Conservation (phyloP, 345 rosid genomes). For the Abelmoschus esculentus region DNA sequence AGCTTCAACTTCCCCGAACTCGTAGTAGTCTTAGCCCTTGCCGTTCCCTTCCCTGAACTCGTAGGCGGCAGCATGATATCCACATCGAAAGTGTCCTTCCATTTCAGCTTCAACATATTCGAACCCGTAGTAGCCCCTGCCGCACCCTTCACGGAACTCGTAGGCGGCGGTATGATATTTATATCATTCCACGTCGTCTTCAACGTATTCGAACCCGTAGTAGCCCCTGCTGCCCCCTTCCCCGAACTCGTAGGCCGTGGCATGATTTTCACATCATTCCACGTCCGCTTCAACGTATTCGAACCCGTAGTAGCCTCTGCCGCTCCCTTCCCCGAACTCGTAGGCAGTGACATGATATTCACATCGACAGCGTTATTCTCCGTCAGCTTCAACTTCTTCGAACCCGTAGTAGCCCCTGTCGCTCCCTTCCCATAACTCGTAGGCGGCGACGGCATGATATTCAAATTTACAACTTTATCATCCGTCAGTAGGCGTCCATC, state of each 20-base stretch:
- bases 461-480: slow-evolving; percentile 25
- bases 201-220: too few relatives aligned
- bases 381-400: slow-evolving; percentile 13
- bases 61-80: slow-evolving; percentile 26
- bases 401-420: background rate
- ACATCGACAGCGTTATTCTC: slow-evolving; percentile 31
- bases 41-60: slow-evolving; percentile 5
- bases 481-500: slow-evolving; percentile 3
- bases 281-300: slow-evolving; percentile 14
- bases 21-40: background rate
- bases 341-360: slow-evolving; percentile 23
- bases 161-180: too few relatives aligned
- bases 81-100: slow-evolving; percentile 17
- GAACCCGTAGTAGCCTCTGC: background rate
- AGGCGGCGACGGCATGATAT: slow-evolving; percentile 22
- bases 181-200: too few relatives aligned
- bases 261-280: slow-evolving; percentile 14
- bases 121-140: too few relatives aligned
- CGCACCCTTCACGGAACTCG: too few relatives aligned
- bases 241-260: slow-evolving; percentile 14
- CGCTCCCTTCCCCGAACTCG: slow-evolving; percentile 12
- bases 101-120: slow-evolving; percentile 15
- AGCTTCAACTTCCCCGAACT: slow-evolving; percentile 40
- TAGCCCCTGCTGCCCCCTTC: too few relatives aligned
- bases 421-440: slow-evolving; percentile 16